Percentiles rank a stretch among this genome's conserved stretches.
phyloP scores from a whole-genome alignment of 2,329 filamentous ascomycete genomes.

The Claviceps capensis region DNA sequence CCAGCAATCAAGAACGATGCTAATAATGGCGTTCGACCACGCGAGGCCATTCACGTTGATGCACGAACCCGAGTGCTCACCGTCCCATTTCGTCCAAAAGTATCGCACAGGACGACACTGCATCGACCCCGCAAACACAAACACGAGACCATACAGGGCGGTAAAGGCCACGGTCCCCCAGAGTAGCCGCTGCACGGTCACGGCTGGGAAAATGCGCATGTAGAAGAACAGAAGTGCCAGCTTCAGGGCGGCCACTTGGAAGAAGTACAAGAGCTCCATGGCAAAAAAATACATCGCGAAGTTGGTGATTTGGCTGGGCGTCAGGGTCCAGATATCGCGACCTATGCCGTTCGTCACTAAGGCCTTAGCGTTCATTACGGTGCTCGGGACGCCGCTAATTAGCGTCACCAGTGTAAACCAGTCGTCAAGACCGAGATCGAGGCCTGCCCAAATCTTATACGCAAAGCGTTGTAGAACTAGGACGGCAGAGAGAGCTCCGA shows the following conservation, averaged over 20 bases:
- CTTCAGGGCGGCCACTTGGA: constrained; percentile 17
- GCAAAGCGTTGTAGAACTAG: constrained; percentile 29
- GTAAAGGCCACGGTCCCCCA: constrained; percentile 19
- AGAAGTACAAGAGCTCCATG: constrained; percentile 21
- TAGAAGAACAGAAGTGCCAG: constrained; percentile 27
- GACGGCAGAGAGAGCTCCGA: constrained; percentile 22
- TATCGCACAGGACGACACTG: constrained; percentile 24
- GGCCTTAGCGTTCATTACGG: constrained; percentile 12
- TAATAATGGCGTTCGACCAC: constrained; percentile 25
- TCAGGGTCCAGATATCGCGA: constrained; percentile 16
- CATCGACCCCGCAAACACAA: constrained; percentile 18
- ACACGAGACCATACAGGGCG: constrained; percentile 14
- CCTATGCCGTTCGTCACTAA: constrained; percentile 13
- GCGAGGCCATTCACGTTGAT: constrained; percentile 22
- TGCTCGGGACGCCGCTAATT: constrained; percentile 15
- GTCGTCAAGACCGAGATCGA: constrained; percentile 25
- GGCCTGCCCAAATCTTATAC: constrained; percentile 19
- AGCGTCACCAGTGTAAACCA: constrained; percentile 19
- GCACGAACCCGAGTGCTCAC: constrained; percentile 21
- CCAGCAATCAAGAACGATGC: constrained; percentile 25
- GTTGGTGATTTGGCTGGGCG: constrained; percentile 4
- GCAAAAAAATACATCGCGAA: constrained; percentile 16
- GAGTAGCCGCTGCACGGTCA: constrained; percentile 15
- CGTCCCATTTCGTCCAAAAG: constrained; percentile 27
- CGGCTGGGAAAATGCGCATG: constrained; percentile 23